Percentiles rank a stretch among this genome's conserved stretches.
Conservation (phyloP, 257 asterid species). For the Solanum virginianum region DNA sequence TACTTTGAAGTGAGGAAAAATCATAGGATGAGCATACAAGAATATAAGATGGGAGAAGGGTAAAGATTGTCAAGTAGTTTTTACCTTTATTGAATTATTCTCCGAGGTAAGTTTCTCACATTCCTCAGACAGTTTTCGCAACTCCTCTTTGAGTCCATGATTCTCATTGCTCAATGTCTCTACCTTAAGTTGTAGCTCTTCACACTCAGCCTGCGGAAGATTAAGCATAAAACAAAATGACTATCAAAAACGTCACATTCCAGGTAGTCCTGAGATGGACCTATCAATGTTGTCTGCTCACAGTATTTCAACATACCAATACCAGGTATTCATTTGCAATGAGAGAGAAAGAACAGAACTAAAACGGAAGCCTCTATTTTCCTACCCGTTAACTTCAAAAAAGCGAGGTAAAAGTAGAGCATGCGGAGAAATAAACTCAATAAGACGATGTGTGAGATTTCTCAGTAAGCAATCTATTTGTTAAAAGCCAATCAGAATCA, state of each 20-base stretch:
- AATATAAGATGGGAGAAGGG: not conserved
- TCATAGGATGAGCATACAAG: not conserved
- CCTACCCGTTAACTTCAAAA: not conserved
- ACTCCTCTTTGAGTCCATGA: slow-evolving; percentile 48
- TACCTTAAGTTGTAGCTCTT: slow-evolving; percentile 71
- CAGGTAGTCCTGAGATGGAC: not conserved
- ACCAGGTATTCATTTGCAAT: not conserved
- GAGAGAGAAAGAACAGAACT: not conserved
- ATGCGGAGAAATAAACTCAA: not conserved
- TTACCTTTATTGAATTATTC: slow-evolving; percentile 59
- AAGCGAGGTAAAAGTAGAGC: not conserved
- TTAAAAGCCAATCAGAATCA: not conserved
- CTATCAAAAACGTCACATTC: not conserved
- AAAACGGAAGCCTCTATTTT: not conserved
- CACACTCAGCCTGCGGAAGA: slow-evolving; percentile 65
- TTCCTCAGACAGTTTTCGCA: slow-evolving; percentile 70
- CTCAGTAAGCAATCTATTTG: not conserved
- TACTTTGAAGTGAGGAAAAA: not conserved
- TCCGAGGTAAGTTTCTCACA: slow-evolving; percentile 66
- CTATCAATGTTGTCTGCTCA: not conserved
- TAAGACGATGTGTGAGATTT: not conserved
- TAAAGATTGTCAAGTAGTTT: not conserved
- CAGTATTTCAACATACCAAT: not conserved
- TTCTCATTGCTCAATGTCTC: slow-evolving; percentile 57
- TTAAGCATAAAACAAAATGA: not conserved